These are phyloP conservation scores for Pyrenophora graminea DNA, from an alignment of 2,329 filamentous ascomycete genomes.

Conservation along the genomic window DNA sequence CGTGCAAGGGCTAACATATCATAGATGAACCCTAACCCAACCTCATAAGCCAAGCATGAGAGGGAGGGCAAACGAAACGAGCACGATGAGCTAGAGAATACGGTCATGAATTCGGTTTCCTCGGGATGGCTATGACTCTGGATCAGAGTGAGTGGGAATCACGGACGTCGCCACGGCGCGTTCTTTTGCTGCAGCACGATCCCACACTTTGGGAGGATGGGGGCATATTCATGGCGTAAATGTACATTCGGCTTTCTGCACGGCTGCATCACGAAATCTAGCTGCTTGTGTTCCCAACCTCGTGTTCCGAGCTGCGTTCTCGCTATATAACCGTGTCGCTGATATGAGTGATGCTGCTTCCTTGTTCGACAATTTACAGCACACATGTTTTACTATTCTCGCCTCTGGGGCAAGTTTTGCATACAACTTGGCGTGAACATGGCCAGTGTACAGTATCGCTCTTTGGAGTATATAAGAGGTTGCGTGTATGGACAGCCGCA, in stretches of 20 bases:
- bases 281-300: constrained; percentile 31
- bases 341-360: no score
- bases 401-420: no score
- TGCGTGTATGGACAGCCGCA: no score
- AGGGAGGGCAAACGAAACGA: constrained; percentile 33
- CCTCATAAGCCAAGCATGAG: constrained; percentile 57
- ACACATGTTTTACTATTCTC: no score
- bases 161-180: constrained; percentile 37
- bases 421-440: no score
- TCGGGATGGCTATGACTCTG: constrained; percentile 46
- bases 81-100: constrained; percentile 40
- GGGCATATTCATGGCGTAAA: constrained; percentile 48
- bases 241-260: constrained; percentile 45
- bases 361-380: no score
- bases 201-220: constrained; percentile 45
- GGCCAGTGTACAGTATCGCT: no score
- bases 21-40: constrained; percentile 87
- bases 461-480: no score
- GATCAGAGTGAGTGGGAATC: constrained; percentile 46
- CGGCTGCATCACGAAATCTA: constrained; percentile 39
- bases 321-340: no score
- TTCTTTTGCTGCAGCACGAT: constrained; percentile 35
- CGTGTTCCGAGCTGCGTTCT: neutral
- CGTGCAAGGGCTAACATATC: constrained; percentile 15
- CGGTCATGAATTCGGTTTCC: constrained; percentile 44